These are phyloP conservation scores for Ophiostoma pallidulum DNA, from an alignment of 2,329 filamentous ascomycete species.

Conservation along the genomic window DNA sequence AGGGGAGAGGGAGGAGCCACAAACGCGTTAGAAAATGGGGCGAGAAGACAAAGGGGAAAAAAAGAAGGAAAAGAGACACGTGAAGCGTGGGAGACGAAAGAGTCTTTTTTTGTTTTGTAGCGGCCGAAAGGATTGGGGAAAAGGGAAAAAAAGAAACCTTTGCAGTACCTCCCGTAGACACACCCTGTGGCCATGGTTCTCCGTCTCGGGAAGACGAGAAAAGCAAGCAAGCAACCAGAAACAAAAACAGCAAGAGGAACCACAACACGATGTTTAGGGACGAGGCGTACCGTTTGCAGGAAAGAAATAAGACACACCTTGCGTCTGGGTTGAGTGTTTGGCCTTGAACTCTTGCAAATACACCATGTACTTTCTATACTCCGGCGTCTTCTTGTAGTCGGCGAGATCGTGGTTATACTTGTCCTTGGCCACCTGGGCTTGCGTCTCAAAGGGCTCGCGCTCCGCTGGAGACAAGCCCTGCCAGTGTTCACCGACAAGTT, in stretches of 20 bases:
- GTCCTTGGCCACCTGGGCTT: conserved; percentile 65
- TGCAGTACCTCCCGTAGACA: too few relatives aligned
- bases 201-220: background rate
- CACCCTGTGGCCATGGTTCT: too few relatives aligned
- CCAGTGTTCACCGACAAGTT: conserved; percentile 74
- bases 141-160: background rate
- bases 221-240: background rate
- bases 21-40: background rate
- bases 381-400: conserved; percentile 67
- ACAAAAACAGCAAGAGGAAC: too few relatives aligned
- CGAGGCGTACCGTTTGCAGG: conserved; percentile 9
- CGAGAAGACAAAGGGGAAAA: background rate
- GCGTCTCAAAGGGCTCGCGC: conserved; percentile 63
- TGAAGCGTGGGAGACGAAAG: too few relatives aligned
- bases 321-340: conserved; percentile 51
- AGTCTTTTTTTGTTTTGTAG: too few relatives aligned
- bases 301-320: conserved; percentile 35
- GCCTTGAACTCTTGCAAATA: conserved; percentile 73
- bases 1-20: background rate
- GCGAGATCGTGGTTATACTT: conserved; percentile 63
- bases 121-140: background rate
- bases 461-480: conserved; percentile 57
- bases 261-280: background rate
- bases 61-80: too few relatives aligned
- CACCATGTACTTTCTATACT: conserved; percentile 58